These are phyloP conservation scores for Vigna mungo DNA, from an alignment of 306 rosid genomes.

Conservation along the genomic window DNA sequence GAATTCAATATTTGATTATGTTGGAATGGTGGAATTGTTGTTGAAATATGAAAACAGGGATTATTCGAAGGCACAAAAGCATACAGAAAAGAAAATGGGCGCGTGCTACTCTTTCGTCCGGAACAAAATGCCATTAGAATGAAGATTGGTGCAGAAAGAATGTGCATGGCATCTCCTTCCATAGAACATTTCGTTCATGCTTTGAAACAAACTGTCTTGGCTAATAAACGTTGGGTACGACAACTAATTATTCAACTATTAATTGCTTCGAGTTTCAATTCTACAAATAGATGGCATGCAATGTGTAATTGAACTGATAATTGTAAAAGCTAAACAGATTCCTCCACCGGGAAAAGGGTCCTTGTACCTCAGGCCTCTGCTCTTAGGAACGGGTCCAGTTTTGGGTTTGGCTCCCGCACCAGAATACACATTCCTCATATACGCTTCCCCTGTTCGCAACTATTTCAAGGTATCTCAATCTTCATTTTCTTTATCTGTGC, in stretches of 20 bases:
- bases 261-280: not conserved
- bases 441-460: slow-evolving; percentile 91
- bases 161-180: slow-evolving; percentile 90
- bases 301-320: not conserved
- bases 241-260: not conserved
- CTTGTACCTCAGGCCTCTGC: slow-evolving; percentile 82
- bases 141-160: slow-evolving; percentile 78
- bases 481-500: not conserved
- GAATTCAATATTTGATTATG: not conserved
- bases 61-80: slow-evolving; percentile 91
- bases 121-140: slow-evolving; percentile 76
- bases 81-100: slow-evolving; percentile 76
- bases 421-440: slow-evolving; percentile 77
- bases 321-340: slow-evolving; percentile 53
- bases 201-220: slow-evolving; percentile 69
- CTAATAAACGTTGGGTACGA: slow-evolving; percentile 90
- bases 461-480: slow-evolving; percentile 69
- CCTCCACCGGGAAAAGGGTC: slow-evolving; percentile 91
- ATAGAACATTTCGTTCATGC: slow-evolving; percentile 72
- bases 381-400: slow-evolving; percentile 81
- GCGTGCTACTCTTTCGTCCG: slow-evolving; percentile 78
- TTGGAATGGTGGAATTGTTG: not conserved
- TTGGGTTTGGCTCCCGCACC: slow-evolving; percentile 85
- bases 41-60: slow-evolving; percentile 56
- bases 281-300: not conserved